Evolutionary conservation across 768 basidiomycete species (phyloP).

Genomic region (Myochromella boudieri): DNA sequence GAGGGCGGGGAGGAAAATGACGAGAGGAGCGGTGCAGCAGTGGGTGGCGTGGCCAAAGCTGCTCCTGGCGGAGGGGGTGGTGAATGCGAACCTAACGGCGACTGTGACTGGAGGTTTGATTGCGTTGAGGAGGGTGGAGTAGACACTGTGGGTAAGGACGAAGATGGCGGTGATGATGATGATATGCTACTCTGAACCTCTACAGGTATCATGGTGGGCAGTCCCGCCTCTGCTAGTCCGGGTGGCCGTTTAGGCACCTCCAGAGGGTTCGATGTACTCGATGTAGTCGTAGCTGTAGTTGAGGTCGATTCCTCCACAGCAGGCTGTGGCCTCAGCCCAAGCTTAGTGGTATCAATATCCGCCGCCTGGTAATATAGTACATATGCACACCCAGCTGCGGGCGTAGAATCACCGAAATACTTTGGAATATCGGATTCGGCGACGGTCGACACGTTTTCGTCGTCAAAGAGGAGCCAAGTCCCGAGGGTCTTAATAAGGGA

Average conservation of each 20-base stretch:
- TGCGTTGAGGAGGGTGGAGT: not conserved
- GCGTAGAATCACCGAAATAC: constrained; percentile 91
- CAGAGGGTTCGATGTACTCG: not conserved
- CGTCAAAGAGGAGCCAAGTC: constrained; percentile 92
- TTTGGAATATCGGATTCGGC: constrained; percentile 87
- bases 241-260: constrained; percentile 8
- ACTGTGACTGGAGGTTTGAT: not conserved
- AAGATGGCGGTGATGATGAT: constrained; percentile 2
- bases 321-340: constrained; percentile 76
- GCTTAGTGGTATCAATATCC: constrained; percentile 72
- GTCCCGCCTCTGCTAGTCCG: too few relatives aligned
- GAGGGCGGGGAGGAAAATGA: constrained; percentile 22
- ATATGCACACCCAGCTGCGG: constrained; percentile 90
- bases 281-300: not conserved
- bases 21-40: constrained; percentile 17
- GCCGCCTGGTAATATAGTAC: constrained; percentile 96
- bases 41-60: constrained; percentile 14
- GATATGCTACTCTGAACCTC: constrained; percentile 6
- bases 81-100: not conserved
- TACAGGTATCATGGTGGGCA: too few relatives aligned
- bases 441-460: constrained; percentile 87
- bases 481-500: constrained; percentile 87
- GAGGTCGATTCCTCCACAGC: constrained; percentile 1
- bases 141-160: constrained; percentile 2
- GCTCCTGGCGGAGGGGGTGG: not conserved